These are phyloP conservation scores for Albatrellus ellisii DNA, from an alignment of 768 basidiomycete species.

Conservation along the genomic window DNA sequence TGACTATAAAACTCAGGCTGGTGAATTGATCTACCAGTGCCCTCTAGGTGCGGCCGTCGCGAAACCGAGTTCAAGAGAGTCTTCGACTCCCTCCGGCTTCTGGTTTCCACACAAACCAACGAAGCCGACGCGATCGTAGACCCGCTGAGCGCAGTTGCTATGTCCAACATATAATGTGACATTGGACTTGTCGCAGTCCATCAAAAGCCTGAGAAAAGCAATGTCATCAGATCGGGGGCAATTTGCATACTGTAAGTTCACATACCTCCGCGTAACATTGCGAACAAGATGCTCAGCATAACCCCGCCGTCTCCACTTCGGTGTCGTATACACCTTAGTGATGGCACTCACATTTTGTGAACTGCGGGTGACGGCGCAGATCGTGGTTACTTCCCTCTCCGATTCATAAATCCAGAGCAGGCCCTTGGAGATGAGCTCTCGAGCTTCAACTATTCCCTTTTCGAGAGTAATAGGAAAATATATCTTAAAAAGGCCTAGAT, in stretches of 20 bases:
- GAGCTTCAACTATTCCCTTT: slow-evolving; percentile 30
- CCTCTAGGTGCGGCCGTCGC: slow-evolving; percentile 28
- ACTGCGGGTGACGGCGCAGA: slow-evolving; percentile 45
- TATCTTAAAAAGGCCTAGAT: slow-evolving; percentile 20
- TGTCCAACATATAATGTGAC: slow-evolving; percentile 45
- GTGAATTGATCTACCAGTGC: slow-evolving; percentile 30
- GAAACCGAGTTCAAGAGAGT: slow-evolving; percentile 43
- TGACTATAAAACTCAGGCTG: neutral
- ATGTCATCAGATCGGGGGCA: slow-evolving; percentile 9
- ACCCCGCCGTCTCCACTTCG: slow-evolving; percentile 29
- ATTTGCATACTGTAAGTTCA: slow-evolving; percentile 16
- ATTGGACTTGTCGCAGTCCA: slow-evolving; percentile 29
- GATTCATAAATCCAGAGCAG: slow-evolving; percentile 41
- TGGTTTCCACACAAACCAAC: slow-evolving; percentile 29
- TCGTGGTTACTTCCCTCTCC: slow-evolving; percentile 27
- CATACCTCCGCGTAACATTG: slow-evolving; percentile 29
- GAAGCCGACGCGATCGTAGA: slow-evolving; percentile 44
- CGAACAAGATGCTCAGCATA: slow-evolving; percentile 40
- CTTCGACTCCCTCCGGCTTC: slow-evolving; percentile 28
- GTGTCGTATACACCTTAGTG: slow-evolving; percentile 44
- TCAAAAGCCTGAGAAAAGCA: slow-evolving; percentile 24
- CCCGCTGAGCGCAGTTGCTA: slow-evolving; percentile 34
- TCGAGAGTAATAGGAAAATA: slow-evolving; percentile 30
- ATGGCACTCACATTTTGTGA: slow-evolving; percentile 37
- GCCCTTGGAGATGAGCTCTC: slow-evolving; percentile 32